These are phyloP conservation scores for Blastobotrys elegans DNA, from an alignment of 1,139 yeast species.

Conservation along the genomic window DNA sequence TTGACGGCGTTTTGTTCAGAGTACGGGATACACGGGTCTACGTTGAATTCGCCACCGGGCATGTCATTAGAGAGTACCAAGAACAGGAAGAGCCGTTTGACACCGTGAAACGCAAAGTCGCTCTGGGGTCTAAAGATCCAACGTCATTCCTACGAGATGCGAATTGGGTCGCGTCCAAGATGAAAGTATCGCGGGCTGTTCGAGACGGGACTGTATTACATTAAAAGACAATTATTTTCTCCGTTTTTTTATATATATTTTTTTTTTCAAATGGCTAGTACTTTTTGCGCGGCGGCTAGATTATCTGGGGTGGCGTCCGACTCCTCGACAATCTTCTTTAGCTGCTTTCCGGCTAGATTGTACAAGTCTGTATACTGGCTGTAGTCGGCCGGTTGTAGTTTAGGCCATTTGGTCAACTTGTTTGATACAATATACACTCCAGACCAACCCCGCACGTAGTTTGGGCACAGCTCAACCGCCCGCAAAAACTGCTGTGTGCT, in stretches of 20 bases:
- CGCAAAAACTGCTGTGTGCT: conserved; percentile 57
- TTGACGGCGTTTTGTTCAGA: conserved; percentile 82
- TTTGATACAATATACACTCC: conserved; percentile 50
- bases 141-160: conserved; percentile 72
- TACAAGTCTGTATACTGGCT: conserved; percentile 29
- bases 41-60: conserved; percentile 65
- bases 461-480: conserved; percentile 69
- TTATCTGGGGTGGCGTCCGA: conserved; percentile 33
- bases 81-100: conserved; percentile 66
- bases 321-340: conserved; percentile 34
- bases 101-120: conserved; percentile 45
- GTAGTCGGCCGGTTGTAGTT: conserved; percentile 19
- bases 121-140: conserved; percentile 55
- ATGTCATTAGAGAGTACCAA: conserved; percentile 71
- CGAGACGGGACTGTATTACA: neutral
- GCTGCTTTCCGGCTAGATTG: conserved; percentile 34
- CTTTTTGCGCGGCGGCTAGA: conserved; percentile 29
- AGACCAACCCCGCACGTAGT: conserved; percentile 68
- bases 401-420: conserved; percentile 27
- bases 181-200: conserved; percentile 38
- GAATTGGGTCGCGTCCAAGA: conserved; percentile 68
- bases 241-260: neutral
- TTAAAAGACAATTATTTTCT: neutral
- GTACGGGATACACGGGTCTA: conserved; percentile 80
- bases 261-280: neutral